Conservation (phyloP, 192 early-diverging fungal genomes). For the Linnemannia hyalina region DNA sequence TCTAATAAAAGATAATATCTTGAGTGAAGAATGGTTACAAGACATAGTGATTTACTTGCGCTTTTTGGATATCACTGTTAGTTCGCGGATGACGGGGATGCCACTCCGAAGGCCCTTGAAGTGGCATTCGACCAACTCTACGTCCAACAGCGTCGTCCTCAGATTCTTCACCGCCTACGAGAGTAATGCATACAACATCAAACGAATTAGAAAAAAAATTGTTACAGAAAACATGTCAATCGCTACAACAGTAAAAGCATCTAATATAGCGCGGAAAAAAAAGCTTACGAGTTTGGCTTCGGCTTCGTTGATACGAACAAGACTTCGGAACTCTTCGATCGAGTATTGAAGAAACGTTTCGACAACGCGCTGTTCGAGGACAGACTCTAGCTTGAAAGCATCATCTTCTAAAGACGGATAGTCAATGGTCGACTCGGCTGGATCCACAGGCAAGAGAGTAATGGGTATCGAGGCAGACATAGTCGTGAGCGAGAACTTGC, state of each 20-base stretch:
- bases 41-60: neutral
- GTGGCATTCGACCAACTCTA: conserved; percentile 31
- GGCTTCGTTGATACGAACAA: conserved; percentile 21
- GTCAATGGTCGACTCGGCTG: neutral
- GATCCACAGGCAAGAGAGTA: conserved; percentile 9
- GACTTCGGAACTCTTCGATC: conserved; percentile 22
- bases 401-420: no score
- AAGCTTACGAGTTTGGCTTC: conserved; percentile 30
- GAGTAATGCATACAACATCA: neutral
- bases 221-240: neutral
- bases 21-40: neutral
- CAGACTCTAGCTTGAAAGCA: conserved; percentile 14
- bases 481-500: conserved; percentile 51
- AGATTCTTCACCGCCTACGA: conserved; percentile 24
- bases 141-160: conserved; percentile 13
- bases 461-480: conserved; percentile 39
- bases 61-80: conserved; percentile 33
- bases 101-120: conserved; percentile 26
- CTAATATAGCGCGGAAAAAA: neutral
- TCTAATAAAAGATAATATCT: neutral
- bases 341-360: conserved; percentile 18
- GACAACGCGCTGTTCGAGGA: conserved; percentile 37
- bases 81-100: conserved; percentile 39
- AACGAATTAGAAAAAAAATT: neutral
- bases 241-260: no score